Conservation (phyloP, 768 basidiomycete species). For the Trametes cingulata region DNA sequence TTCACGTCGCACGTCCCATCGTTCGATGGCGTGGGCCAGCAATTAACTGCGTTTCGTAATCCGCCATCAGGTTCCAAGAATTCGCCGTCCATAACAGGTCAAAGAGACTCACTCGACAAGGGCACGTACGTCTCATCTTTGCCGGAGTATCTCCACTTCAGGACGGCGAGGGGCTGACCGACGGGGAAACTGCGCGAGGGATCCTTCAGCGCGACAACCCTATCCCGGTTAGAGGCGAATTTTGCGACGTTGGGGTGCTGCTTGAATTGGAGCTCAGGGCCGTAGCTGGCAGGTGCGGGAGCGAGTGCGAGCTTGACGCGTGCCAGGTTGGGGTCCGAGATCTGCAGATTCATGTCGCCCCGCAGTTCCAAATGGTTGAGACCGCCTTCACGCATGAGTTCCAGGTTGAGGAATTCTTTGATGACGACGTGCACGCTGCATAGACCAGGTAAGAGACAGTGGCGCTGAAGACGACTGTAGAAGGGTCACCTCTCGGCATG, state of each 20-base stretch:
- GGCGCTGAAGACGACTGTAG: too few relatives aligned
- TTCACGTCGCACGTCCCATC: conserved; percentile 93
- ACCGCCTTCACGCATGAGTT: conserved; percentile 88
- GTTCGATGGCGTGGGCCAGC: conserved; percentile 93
- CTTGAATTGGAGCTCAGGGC: conserved; percentile 85
- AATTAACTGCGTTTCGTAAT: conserved; percentile 66
- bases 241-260: conserved; percentile 95
- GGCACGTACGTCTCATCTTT: conserved; percentile 93
- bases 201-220: conserved; percentile 83
- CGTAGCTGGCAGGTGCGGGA: conserved; percentile 56
- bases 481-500: conserved; percentile 66
- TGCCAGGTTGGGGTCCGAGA: conserved; percentile 72
- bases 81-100: neutral
- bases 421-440: conserved; percentile 81
- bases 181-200: conserved; percentile 82
- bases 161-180: conserved; percentile 79
- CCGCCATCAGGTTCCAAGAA: neutral
- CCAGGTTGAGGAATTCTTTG: conserved; percentile 80
- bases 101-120: conserved; percentile 71
- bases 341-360: conserved; percentile 91
- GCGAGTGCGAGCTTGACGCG: conserved; percentile 71
- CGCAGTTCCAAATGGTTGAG: conserved; percentile 88
- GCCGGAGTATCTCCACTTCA: conserved; percentile 91
- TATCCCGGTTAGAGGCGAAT: conserved; percentile 66
- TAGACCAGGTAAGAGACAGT: neutral